Evolutionary conservation across 495 filamentous ascomycete species (phyloP), one percentile per base, ranked within the genome.

Genomic region (Coniosporium apollinis): DNA sequence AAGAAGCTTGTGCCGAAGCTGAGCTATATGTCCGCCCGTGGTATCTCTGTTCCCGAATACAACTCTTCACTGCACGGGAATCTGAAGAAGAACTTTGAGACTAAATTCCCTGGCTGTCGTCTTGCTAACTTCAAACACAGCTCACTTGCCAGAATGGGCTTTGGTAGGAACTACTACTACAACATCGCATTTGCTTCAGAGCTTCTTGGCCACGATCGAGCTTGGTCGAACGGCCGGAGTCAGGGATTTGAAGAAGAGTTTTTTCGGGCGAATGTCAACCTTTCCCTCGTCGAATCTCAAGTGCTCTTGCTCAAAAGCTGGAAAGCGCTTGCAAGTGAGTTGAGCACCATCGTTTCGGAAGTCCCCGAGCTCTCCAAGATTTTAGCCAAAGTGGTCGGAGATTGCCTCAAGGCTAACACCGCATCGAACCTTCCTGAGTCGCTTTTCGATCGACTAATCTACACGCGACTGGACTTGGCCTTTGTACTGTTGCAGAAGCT

Each of bases 241-340:
- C 56, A 65, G 39, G 86, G 87, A 0, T 87, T 92, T 56, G 60
- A 61, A 35, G 66, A 66, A 21, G 91, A 96, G 49, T 72, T 96
- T 51, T 71, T 72, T 48, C 70, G 68, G 43, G 89, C 86, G 22
- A 96, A 97, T 53, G 50, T 80, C 45, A 94, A 96, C 51, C 50
- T 97, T 37, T 89, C 83, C 14, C 60, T 93, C 11, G 82, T 96
- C 29, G 84, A 94, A 50, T 76, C 87, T 22, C 83, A 96, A 61
- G 71, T 89, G 42, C 77, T 85, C 37, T 71, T 99, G 22, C 73
- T 93, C 34, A 67, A 79, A 41, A 77, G 82, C 40, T 99, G 89
- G 89, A 86, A 83, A 52, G 73, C 79, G 32, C 71, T 99, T 9
- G 73, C 83, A 8, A 64, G 86, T 30, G 87, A 94, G 56, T 69